These are phyloP conservation scores for Lipomyces starkeyi DNA, from an alignment of 805 yeast genomes.

Conservation along the genomic window DNA sequence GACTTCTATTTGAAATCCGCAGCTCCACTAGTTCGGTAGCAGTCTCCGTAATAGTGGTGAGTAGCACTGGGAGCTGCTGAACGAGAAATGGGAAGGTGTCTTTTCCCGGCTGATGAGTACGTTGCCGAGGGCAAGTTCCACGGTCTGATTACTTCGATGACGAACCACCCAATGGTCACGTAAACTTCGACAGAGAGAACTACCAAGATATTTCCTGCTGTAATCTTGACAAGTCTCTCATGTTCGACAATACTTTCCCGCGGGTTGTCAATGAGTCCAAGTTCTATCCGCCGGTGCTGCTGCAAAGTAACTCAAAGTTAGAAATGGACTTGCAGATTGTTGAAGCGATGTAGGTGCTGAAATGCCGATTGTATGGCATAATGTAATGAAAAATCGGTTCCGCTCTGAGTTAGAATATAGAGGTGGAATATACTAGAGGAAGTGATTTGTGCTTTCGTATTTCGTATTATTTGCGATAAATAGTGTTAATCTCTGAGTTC, in stretches of 20 bases:
- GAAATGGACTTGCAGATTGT: neutral
- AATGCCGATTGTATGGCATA: no score
- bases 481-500: no score
- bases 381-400: no score
- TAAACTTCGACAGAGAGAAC: constrained; percentile 27
- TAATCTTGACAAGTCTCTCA: constrained; percentile 32
- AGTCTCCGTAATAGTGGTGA: constrained; percentile 37
- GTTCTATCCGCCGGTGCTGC: constrained; percentile 25
- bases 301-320: neutral
- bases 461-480: no score
- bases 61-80: constrained; percentile 29
- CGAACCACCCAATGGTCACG: constrained; percentile 30
- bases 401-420: no score
- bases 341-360: no score
- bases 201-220: constrained; percentile 27
- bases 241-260: constrained; percentile 29
- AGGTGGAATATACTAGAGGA: no score
- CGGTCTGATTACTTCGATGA: constrained; percentile 26
- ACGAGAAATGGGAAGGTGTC: constrained; percentile 38
- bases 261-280: constrained; percentile 19
- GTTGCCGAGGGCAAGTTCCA: constrained; percentile 34
- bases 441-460: no score
- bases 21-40: constrained; percentile 28
- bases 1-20: constrained; percentile 27
- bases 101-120: constrained; percentile 27